These are phyloP conservation scores for Aquilaria sinensis DNA, from an alignment of 345 rosid genomes.

Conservation along the genomic window DNA sequence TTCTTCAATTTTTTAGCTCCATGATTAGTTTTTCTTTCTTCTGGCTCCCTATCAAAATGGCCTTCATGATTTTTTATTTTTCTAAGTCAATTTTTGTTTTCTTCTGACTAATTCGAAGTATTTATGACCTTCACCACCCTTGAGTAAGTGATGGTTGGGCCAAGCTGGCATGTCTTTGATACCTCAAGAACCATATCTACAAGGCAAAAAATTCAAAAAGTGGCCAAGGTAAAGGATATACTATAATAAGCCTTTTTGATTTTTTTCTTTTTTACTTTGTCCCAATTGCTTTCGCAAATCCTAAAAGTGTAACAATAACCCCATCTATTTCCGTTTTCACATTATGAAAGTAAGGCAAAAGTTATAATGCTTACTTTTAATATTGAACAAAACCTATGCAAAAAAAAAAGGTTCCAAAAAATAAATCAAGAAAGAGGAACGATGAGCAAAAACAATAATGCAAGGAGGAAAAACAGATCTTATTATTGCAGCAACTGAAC, in stretches of 20 bases:
- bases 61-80: too few relatives aligned
- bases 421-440: conserved; percentile 19
- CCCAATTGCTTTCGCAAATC: conserved; percentile 67
- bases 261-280: conserved; percentile 31
- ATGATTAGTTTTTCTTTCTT: too few relatives aligned
- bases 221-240: not conserved
- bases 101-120: conserved; percentile 45
- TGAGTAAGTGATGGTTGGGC: conserved; percentile 83
- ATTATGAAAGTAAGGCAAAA: conserved; percentile 36
- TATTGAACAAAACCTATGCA: conserved; percentile 84
- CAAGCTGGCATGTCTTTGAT: conserved; percentile 71
- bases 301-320: conserved; percentile 54
- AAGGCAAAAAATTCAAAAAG: conserved; percentile 19
- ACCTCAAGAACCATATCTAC: conserved; percentile 76
- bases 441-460: conserved; percentile 11
- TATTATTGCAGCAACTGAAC: conserved; percentile 6
- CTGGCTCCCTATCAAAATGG: too few relatives aligned
- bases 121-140: conserved; percentile 66
- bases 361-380: conserved; percentile 85
- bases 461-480: conserved; percentile 9
- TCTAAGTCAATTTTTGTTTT: too few relatives aligned
- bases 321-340: conserved; percentile 40
- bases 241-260: conserved; percentile 30
- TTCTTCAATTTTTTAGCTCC: too few relatives aligned
- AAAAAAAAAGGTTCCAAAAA: conserved; percentile 28